These are phyloP conservation scores for Ogataea siamensis DNA, from an alignment of 805 yeast species.

Conservation along the genomic window DNA sequence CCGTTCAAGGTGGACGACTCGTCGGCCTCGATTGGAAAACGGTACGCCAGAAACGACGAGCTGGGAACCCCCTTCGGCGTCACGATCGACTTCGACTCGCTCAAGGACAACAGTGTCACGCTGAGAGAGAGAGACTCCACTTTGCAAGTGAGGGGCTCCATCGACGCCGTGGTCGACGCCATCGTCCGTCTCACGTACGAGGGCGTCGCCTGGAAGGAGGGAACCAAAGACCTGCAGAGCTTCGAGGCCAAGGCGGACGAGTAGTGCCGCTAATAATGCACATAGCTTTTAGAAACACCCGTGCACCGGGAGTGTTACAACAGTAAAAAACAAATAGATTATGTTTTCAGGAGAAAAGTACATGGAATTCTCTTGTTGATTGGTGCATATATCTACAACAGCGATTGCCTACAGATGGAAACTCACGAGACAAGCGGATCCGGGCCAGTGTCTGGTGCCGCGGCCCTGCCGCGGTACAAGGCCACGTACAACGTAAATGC, in stretches of 20 bases:
- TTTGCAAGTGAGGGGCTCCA: constrained; percentile 90
- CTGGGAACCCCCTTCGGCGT: constrained; percentile 98
- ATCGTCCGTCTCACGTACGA: constrained; percentile 72
- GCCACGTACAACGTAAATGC: constrained; percentile 32
- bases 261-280: constrained; percentile 4
- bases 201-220: constrained; percentile 81
- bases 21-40: constrained; percentile 94
- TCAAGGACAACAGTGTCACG: constrained; percentile 84
- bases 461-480: constrained; percentile 28
- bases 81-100: constrained; percentile 92
- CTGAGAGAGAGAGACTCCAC: constrained; percentile 97
- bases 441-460: neutral
- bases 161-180: constrained; percentile 67
- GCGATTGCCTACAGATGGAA: constrained; percentile 3
- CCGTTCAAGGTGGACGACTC: constrained; percentile 97
- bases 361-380: constrained; percentile 3
- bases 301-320: constrained; percentile 4
- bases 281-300: constrained; percentile 1
- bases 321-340: constrained; percentile 9
- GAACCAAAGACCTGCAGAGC: constrained; percentile 66
- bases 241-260: constrained; percentile 68
- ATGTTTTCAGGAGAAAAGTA: constrained; percentile 7
- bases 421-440: constrained; percentile 4
- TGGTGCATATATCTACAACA: neutral
- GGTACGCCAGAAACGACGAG: constrained; percentile 98